Evolutionary conservation across 352 stramenopile species (phyloP), one percentile per base, ranked within the genome.

Genomic region (Phytopythium cucurbitacearum): DNA sequence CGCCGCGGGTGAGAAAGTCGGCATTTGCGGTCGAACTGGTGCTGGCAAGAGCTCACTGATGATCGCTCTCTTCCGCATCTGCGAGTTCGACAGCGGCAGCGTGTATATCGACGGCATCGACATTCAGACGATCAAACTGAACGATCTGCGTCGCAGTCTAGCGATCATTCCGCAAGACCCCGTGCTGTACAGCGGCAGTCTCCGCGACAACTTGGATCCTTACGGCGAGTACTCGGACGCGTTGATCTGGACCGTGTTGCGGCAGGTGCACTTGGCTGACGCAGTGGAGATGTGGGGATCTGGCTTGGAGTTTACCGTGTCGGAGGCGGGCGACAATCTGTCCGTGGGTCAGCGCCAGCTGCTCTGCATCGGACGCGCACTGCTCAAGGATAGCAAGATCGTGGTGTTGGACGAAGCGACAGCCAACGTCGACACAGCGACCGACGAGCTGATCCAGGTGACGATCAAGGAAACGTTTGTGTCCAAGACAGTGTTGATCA

Each of bases 371-470:
- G 94, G 89, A 4, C 76, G 95, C 45, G 95, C 92, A 6, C 50
- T 98, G 15, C 55, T 98, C 3, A 74, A 85, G 9, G 84, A 95
- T 35, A 79, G 83, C 12, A 94, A 95, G 32, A 54, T 80, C n/a
- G 50, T 99, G 6, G 68, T 98, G 12, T 65, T 99, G 49, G 96
- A 99, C 67, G 96, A 99, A 67, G 95, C 94, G 13, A 98, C 96
- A 9, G 80, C 87, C 34, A 89, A 71, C 43, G 86, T 98, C n/a
- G 93, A 98, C 40, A 57, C 57, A 9, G 66, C 80, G 51, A 83
- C 72, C 15, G 89, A 97, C 51, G 63, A 65, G 36, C n/a, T 73
- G 35, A 71, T 76, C 34, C 67, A 98, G 67, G 21, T 37, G 16
- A 79, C 67, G 6, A 77, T 88, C 41, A 59, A 61, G 40, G 47